Conservation (phyloP, 805 yeast species). For the Lachancea dasiensis region DNA sequence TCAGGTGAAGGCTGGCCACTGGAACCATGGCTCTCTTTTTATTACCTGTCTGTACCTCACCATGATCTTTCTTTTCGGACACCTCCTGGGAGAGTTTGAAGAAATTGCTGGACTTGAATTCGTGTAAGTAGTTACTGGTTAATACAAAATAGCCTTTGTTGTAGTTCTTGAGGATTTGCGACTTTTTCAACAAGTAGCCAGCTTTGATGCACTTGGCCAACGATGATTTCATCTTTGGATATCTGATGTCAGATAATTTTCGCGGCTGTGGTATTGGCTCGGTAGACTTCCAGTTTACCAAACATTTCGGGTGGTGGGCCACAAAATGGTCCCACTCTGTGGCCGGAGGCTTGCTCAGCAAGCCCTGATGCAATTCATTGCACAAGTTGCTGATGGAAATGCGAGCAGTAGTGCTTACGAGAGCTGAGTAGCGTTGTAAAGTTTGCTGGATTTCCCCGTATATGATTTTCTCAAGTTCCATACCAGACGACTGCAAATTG, state of each 20-base stretch:
- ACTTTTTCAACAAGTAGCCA: conserved; percentile 55
- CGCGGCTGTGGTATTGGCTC: conserved; percentile 39
- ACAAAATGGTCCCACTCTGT: conserved; percentile 70
- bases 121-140: conserved; percentile 62
- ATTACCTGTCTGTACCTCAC: conserved; percentile 10
- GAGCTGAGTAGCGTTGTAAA: conserved; percentile 44
- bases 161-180: conserved; percentile 56
- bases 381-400: conserved; percentile 48
- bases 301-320: conserved; percentile 37
- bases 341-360: conserved; percentile 48
- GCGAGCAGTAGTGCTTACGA: conserved; percentile 49
- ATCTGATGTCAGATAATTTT: conserved; percentile 45
- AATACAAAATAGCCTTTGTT: conserved; percentile 59
- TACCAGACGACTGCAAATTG: conserved; percentile 59
- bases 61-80: conserved; percentile 11
- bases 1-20: conserved; percentile 36
- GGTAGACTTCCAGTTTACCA: conserved; percentile 35
- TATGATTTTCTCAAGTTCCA: conserved; percentile 57
- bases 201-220: conserved; percentile 50
- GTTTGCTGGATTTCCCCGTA: conserved; percentile 57
- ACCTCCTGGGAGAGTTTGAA: conserved; percentile 17
- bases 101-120: conserved; percentile 43
- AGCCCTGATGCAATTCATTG: conserved; percentile 39
- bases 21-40: conserved; percentile 49
- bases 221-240: conserved; percentile 48